Conservation (phyloP, 345 rosid species). For the Dipteronia sinensis region DNA sequence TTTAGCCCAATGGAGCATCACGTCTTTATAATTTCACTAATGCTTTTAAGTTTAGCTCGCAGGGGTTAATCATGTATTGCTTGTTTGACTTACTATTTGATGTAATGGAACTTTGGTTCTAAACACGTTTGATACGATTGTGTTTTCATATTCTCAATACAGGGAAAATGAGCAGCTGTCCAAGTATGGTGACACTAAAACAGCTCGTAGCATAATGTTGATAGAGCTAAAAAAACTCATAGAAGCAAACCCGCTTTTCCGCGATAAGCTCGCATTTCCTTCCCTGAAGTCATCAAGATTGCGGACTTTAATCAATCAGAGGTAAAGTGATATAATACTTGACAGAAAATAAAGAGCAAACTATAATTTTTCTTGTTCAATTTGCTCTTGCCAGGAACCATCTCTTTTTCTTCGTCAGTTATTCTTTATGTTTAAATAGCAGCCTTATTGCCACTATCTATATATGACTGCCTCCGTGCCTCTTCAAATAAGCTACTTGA, state of each 20-base stretch:
- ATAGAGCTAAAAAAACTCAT: slow-evolving; percentile 68
- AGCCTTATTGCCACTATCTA: neutral
- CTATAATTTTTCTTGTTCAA: neutral
- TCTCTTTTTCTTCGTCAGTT: neutral
- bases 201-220: slow-evolving; percentile 72
- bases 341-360: neutral
- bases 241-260: slow-evolving; percentile 78
- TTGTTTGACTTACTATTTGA: neutral
- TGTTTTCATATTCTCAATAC: slow-evolving; percentile 15
- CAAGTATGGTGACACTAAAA: slow-evolving; percentile 69
- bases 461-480: neutral
- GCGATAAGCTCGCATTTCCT: slow-evolving; percentile 71
- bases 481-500: neutral
- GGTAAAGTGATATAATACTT: slow-evolving; percentile 35
- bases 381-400: neutral
- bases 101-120: slow-evolving; percentile 9
- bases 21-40: neutral
- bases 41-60: slow-evolving; percentile 1
- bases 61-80: slow-evolving; percentile 2
- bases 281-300: slow-evolving; percentile 65
- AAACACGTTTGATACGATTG: slow-evolving; percentile 1
- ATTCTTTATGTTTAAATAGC: slow-evolving; percentile 12
- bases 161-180: slow-evolving; percentile 80
- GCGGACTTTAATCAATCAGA: slow-evolving; percentile 77
- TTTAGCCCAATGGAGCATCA: neutral